Evolutionary conservation across 225 moss, liverwort and hornwort genomes (phyloP).

Genomic region (Pseudisothecium myosuroides): DNA sequence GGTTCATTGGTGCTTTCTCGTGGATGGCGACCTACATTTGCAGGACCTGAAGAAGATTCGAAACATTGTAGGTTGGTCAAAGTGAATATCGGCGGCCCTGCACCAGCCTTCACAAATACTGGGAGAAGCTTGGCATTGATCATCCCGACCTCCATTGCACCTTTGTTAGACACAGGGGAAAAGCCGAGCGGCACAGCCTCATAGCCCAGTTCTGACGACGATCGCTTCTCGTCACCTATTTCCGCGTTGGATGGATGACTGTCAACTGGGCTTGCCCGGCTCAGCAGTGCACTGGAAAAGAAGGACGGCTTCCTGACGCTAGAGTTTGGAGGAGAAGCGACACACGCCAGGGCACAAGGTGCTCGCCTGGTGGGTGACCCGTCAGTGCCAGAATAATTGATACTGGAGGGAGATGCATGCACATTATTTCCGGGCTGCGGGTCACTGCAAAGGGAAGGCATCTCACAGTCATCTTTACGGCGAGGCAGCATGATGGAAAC

Average conservation of each 20-base stretch:
- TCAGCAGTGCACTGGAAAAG: conserved; percentile 50
- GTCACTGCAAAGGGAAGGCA: conserved; percentile 5
- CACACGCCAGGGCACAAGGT: conserved; percentile 42
- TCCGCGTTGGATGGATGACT: conserved; percentile 21
- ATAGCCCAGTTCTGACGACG: conserved; percentile 11
- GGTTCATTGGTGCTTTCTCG: conserved; percentile 35
- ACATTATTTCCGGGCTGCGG: conserved; percentile 12
- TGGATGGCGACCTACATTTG: conserved; percentile 28
- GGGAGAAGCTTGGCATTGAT: conserved; percentile 43
- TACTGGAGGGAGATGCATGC: conserved; percentile 16
- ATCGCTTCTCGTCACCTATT: conserved; percentile 24
- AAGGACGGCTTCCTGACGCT: conserved; percentile 38
- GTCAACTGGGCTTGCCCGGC: conserved; percentile 6
- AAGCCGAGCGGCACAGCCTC: conserved; percentile 28
- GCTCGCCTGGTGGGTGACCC: conserved; percentile 34
- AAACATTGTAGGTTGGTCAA: conserved; percentile 36
- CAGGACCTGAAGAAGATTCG: conserved; percentile 36
- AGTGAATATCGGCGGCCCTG: conserved; percentile 26
- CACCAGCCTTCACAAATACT: conserved; percentile 41
- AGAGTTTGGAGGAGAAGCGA: conserved; percentile 41
- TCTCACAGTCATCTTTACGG: conserved; percentile 20
- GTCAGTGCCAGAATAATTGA: conserved; percentile 19
- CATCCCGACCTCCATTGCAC: conserved; percentile 41
- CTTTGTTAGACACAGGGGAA: conserved; percentile 19
- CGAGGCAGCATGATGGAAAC: conserved; percentile 28